Conservation (phyloP, 179 eudicot species). For the Spergularia azorica region DNA sequence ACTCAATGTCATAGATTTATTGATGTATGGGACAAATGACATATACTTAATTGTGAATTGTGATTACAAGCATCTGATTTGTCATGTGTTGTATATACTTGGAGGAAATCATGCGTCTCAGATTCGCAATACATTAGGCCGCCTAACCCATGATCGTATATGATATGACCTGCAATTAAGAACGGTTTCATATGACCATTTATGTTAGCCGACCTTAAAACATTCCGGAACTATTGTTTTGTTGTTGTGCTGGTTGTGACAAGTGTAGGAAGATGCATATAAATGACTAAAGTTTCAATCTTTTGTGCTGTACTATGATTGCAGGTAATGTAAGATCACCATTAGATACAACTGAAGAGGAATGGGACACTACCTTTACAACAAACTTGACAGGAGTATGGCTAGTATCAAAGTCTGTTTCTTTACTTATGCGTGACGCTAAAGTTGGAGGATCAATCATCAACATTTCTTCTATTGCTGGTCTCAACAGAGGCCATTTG, state of each 20-base stretch:
- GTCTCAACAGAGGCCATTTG: constrained; percentile 49
- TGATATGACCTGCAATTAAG: too few relatives aligned
- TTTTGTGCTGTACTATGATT: background rate
- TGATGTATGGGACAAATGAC: too few relatives aligned
- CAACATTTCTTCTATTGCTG: constrained; percentile 66
- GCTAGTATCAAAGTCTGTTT: constrained; percentile 53
- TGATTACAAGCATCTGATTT: too few relatives aligned
- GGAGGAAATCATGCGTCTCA: too few relatives aligned
- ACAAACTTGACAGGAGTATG: constrained; percentile 53
- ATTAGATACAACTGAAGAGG: constrained; percentile 46
- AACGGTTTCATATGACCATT: background rate
- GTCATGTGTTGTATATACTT: too few relatives aligned
- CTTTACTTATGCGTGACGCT: constrained; percentile 56
- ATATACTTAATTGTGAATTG: too few relatives aligned
- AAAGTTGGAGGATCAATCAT: constrained; percentile 61
- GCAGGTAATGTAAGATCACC: constrained; percentile 42
- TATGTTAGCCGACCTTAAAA: background rate
- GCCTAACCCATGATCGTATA: too few relatives aligned
- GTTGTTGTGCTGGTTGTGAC: too few relatives aligned
- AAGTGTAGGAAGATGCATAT: background rate
- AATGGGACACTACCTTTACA: constrained; percentile 41
- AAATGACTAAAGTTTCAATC: background rate
- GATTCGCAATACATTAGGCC: too few relatives aligned
- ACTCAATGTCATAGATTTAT: too few relatives aligned
- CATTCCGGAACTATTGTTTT: background rate